These are phyloP conservation scores for Fusarium tuaranense DNA, from an alignment of 2,329 filamentous ascomycete genomes.

Conservation along the genomic window DNA sequence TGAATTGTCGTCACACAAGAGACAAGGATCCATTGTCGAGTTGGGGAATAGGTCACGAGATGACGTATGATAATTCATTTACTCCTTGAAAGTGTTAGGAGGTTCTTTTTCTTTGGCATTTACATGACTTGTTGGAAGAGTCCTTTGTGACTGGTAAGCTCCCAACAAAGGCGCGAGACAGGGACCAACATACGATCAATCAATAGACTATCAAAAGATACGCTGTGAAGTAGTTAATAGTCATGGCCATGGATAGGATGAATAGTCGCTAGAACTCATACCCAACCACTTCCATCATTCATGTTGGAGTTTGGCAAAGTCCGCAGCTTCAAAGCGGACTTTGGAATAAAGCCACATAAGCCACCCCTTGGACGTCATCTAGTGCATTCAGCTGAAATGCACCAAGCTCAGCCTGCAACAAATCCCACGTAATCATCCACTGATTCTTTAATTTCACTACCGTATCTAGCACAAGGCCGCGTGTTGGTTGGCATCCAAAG, in stretches of 20 bases:
- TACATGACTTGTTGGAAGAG: background rate
- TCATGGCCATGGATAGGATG: background rate
- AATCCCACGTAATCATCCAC: constrained; percentile 6
- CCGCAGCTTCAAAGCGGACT: constrained; percentile 16
- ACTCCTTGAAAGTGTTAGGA: background rate
- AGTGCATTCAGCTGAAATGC: background rate
- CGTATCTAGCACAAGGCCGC: background rate
- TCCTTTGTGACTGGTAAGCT: background rate
- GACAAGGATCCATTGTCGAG: background rate
- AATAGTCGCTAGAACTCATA: background rate
- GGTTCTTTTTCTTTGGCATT: background rate
- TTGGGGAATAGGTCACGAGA: background rate
- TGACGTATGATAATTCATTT: background rate
- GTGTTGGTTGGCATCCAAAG: constrained; percentile 33
- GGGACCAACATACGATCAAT: background rate
- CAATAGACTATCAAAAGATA: background rate
- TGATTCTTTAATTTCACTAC: background rate
- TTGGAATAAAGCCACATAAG: constrained; percentile 18
- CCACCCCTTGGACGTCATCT: background rate
- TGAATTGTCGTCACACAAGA: too few relatives aligned
- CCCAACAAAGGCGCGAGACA: background rate
- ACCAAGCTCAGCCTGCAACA: constrained; percentile 19
- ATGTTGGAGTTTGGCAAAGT: constrained; percentile 15
- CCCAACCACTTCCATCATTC: constrained; percentile 21
- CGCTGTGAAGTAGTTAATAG: background rate